Evolutionary conservation across 768 basidiomycete genomes (phyloP), one percentile per base, ranked within the genome.

Genomic region (Plicaturopsis crispa): DNA sequence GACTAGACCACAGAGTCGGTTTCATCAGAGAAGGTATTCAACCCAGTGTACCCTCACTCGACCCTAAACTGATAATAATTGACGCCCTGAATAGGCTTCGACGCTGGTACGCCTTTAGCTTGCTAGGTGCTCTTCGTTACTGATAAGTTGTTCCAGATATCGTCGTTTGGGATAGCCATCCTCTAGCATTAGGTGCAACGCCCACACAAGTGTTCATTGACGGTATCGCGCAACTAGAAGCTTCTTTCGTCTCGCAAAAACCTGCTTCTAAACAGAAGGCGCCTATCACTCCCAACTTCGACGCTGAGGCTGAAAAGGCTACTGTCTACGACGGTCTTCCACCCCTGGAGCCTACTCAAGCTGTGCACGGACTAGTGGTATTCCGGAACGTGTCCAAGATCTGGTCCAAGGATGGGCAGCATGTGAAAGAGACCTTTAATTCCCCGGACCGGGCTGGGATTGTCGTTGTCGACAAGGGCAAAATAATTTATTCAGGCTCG

Each of bases 161-260:
- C 24, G 81, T 90, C 21, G 65, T 90, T 2, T 87, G 84, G 83
- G 84, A 87, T 45, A 80, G 77, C 26, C 89, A 92, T 57, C 91
- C 91, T 0, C 66, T 94, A 8, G 73, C 82, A 1, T 62, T 93
- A 4, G 87, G 87, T 3, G 87, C 89, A n/a, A 88, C 87, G 0
- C 90, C 89, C 2, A 63, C 69, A 24, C 88, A 93, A 62, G 88
- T 91, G 14, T 89, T 78, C 60, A 86, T 94, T 43, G 92, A 97
- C 49, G 92, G 92, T 2, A 81, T 94, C 35, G 60, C 81, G 1
- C 92, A 97, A 52, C 50, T 86, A 2, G 48, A 62, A 21, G 50
- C 59, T 3, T 69, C 79, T 3, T 53, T 66, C 46, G 54, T 71
- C 13, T 53, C 68, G 26, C 33, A 59, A 35, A 91, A 93, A 52